These are phyloP conservation scores for Monascus purpureus DNA, from an alignment of 495 filamentous ascomycete species.

Conservation along the genomic window DNA sequence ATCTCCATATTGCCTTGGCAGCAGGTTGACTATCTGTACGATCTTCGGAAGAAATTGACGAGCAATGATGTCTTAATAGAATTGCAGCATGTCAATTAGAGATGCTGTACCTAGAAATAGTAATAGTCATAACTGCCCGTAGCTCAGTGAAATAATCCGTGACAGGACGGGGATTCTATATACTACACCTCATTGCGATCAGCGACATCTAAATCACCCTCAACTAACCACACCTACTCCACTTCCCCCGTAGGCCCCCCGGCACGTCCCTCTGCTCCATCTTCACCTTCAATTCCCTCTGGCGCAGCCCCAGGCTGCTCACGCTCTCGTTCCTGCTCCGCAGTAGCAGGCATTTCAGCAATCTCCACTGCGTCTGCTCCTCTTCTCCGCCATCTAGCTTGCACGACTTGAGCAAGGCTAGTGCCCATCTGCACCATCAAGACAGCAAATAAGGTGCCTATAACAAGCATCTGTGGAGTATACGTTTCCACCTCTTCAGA, in stretches of 20 bases:
- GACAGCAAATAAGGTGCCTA: conserved; percentile 21
- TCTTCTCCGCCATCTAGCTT: conserved; percentile 15
- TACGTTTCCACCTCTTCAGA: conserved; percentile 13
- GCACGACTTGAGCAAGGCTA: conserved; percentile 18
- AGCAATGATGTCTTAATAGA: no score
- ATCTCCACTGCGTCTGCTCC: conserved; percentile 1
- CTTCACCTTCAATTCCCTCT: conserved; percentile 1
- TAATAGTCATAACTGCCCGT: no score
- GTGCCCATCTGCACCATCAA: conserved; percentile 21
- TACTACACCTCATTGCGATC: no score
- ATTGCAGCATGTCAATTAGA: no score
- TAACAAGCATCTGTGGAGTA: conserved; percentile 22
- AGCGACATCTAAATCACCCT: background rate
- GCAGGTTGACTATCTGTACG: no score
- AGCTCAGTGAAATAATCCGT: no score
- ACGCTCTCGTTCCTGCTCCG: conserved; percentile 1
- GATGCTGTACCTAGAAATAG: no score
- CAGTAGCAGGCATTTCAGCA: background rate
- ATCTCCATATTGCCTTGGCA: no score
- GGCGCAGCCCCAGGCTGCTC: conserved; percentile 1
- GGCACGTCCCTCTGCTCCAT: conserved; percentile 10
- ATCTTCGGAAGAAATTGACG: no score
- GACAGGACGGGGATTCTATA: no score
- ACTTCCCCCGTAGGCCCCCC: background rate
- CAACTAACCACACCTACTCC: background rate